Conservation (phyloP, 2,329 filamentous ascomycete genomes). For the Trichoderma harzianum region DNA sequence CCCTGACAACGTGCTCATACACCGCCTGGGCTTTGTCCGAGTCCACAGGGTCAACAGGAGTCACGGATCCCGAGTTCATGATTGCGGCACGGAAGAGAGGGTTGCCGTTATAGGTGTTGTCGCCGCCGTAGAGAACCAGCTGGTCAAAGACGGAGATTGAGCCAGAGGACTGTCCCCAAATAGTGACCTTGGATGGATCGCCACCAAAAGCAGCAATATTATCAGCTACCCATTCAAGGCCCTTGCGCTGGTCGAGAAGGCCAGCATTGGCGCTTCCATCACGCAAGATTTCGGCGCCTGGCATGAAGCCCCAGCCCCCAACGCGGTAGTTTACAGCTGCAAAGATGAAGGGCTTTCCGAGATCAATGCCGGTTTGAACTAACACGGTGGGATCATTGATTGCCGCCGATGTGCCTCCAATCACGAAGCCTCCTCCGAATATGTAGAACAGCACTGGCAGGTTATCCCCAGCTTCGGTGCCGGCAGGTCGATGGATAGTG, state of each 20-base stretch:
- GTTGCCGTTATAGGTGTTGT: conserved; percentile 71
- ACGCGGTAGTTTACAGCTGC: conserved; percentile 77
- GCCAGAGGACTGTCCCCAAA: conserved; percentile 66
- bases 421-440: conserved; percentile 63
- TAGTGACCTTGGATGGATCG: background rate
- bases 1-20: conserved; percentile 59
- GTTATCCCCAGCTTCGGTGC: conserved; percentile 50
- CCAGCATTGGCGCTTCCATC: conserved; percentile 70
- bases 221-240: conserved; percentile 71
- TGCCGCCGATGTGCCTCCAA: conserved; percentile 31
- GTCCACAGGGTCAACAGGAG: conserved; percentile 62
- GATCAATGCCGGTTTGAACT: background rate
- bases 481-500: conserved; percentile 56
- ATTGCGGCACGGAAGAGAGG: conserved; percentile 72
- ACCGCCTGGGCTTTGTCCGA: conserved; percentile 60
- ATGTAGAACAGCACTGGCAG: conserved; percentile 70
- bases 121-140: conserved; percentile 68
- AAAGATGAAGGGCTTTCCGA: conserved; percentile 58
- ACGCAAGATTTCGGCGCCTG: conserved; percentile 61
- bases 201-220: conserved; percentile 53
- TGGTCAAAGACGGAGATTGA: conserved; percentile 73
- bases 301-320: conserved; percentile 67
- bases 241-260: conserved; percentile 68
- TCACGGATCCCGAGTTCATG: conserved; percentile 68
- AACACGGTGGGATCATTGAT: conserved; percentile 26